Conservation (phyloP, 768 basidiomycete species). For the Pholiota molesta region DNA sequence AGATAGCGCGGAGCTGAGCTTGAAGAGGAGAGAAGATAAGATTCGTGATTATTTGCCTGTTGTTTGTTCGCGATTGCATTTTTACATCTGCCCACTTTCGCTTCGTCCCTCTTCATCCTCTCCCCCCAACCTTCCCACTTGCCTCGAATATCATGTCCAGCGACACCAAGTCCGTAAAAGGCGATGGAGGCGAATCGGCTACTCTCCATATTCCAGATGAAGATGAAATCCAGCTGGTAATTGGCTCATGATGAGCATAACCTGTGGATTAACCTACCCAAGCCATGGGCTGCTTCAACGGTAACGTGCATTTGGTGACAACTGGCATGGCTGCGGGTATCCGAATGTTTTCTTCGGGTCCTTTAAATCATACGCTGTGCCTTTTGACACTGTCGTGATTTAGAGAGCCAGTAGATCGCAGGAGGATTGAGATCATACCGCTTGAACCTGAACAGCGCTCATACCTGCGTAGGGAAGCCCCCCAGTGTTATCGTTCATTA, state of each 20-base stretch:
- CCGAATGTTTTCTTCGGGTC: slow-evolving; percentile 43
- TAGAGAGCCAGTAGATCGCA: slow-evolving; percentile 22
- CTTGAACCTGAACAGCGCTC: slow-evolving; percentile 96
- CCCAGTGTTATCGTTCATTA: slow-evolving; percentile 62
- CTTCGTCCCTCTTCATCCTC: background rate
- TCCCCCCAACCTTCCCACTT: background rate
- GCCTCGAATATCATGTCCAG: slow-evolving; percentile 19
- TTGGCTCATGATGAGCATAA: slow-evolving; percentile 28
- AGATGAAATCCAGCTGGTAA: slow-evolving; percentile 53
- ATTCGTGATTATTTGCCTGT: background rate
- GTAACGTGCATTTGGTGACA: slow-evolving; percentile 76
- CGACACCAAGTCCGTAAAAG: slow-evolving; percentile 25
- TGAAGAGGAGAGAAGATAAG: background rate
- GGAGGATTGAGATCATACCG: slow-evolving; percentile 96
- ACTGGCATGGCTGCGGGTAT: slow-evolving; percentile 94
- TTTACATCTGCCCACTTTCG: background rate
- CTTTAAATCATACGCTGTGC: slow-evolving; percentile 22
- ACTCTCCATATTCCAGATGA: slow-evolving; percentile 30
- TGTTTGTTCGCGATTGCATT: slow-evolving; percentile 11
- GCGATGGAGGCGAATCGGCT: slow-evolving; percentile 27
- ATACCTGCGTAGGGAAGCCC: slow-evolving; percentile 98
- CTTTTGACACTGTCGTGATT: slow-evolving; percentile 15
- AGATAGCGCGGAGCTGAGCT: too few species aligned
- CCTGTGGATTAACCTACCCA: slow-evolving; percentile 32
- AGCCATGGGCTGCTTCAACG: slow-evolving; percentile 44